A percentile compares a stretch with the other conserved stretches of the same genome.
phyloP scores from a whole-genome alignment of 331 rosid genomes.

The Quercus lobata region DNA sequence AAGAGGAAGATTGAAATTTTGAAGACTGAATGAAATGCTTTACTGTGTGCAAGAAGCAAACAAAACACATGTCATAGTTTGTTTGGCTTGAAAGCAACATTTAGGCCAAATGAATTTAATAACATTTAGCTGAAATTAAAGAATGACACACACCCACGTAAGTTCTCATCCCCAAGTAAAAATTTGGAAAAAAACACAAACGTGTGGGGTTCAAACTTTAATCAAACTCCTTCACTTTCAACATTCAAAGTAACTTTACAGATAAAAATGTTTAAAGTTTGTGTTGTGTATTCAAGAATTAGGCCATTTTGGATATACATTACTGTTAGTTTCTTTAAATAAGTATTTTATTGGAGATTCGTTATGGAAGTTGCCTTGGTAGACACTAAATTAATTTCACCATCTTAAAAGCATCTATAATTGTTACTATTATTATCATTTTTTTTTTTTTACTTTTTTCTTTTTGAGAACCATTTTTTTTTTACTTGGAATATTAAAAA shows the following conservation, averaged over 20 bases:
- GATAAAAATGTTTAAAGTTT: no score
- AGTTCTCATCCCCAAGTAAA: background rate
- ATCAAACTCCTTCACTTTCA: background rate
- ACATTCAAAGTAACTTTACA: background rate
- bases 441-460: background rate
- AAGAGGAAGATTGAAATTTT: no score
- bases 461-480: background rate
- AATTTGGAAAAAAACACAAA: background rate
- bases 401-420: background rate
- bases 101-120: background rate
- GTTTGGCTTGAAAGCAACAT: slow-evolving; percentile 17
- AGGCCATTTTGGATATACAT: no score
- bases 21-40: no score
- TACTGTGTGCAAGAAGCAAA: background rate
- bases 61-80: slow-evolving; percentile 8
- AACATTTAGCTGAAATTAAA: background rate
- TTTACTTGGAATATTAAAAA: background rate
- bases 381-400: background rate
- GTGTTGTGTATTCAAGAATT: no score
- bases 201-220: slow-evolving; percentile 22
- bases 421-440: no score
- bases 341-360: background rate
- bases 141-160: background rate
- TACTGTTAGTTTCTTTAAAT: no score
- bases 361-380: background rate